Evolutionary conservation across 441 rosid species (phyloP).

Genomic region (Pelargonium australe): DNA sequence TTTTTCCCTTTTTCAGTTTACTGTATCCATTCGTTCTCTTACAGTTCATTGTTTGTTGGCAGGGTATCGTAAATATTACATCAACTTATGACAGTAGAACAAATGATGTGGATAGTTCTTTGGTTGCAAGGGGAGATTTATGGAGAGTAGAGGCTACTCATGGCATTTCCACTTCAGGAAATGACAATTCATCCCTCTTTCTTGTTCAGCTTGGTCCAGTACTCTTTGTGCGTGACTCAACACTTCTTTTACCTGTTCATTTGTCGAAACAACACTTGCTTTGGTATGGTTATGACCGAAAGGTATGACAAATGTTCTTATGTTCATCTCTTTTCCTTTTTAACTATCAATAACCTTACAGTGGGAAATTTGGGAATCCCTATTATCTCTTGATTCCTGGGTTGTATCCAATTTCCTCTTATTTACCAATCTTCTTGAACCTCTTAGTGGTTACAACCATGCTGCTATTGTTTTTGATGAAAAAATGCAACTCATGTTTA

Average conservation of each 20-base stretch:
- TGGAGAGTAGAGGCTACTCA: constrained; percentile 94
- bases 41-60: constrained; percentile 23
- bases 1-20: not conserved
- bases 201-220: constrained; percentile 92
- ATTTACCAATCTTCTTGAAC: too few relatives aligned
- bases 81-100: constrained; percentile 79
- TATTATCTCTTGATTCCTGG: too few relatives aligned
- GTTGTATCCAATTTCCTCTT: too few relatives aligned
- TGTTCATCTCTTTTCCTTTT: too few relatives aligned
- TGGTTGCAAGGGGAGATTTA: constrained; percentile 90
- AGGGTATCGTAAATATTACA: constrained; percentile 69
- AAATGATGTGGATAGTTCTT: constrained; percentile 58
- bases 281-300: constrained; percentile 94
- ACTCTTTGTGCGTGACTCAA: constrained; percentile 72
- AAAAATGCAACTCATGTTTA: too few relatives aligned
- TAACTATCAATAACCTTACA: too few relatives aligned
- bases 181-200: constrained; percentile 71
- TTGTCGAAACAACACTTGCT: constrained; percentile 91
- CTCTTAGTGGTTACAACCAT: too few relatives aligned
- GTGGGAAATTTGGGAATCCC: too few relatives aligned
- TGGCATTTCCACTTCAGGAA: constrained; percentile 53
- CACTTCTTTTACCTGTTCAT: constrained; percentile 86
- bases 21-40: not conserved
- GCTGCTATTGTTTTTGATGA: too few relatives aligned
- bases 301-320: constrained; percentile 38